phyloP scores from a whole-genome alignment of 1,139 yeast genomes.

The Saccharomyces hybrid region DNA sequence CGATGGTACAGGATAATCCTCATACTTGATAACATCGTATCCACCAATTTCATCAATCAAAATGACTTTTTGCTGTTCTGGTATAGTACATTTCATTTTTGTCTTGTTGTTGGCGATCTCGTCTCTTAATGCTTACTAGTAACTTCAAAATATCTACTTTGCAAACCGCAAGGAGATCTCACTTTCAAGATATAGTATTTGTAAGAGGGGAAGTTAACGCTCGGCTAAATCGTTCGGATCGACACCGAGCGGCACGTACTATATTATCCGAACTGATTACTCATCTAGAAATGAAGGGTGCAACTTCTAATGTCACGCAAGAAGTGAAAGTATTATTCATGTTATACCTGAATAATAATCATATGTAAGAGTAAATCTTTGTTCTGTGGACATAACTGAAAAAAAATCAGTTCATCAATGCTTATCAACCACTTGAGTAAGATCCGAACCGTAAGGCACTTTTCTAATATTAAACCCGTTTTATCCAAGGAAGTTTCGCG shows the following conservation, averaged over 20 bases:
- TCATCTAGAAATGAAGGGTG: neutral
- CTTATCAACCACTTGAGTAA: neutral
- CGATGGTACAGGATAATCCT: slow-evolving; percentile 51
- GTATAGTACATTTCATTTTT: slow-evolving; percentile 31
- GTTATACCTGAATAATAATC: neutral
- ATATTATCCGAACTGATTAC: neutral
- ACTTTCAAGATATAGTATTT: neutral
- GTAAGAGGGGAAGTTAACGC: neutral
- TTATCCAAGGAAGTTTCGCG: slow-evolving; percentile 16
- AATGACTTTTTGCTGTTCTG: slow-evolving; percentile 52
- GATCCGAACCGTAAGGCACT: neutral
- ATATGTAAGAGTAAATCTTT: neutral
- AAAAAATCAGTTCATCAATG: neutral
- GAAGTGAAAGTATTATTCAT: neutral
- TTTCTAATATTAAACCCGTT: neutral
- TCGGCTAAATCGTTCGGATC: neutral
- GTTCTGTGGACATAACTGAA: neutral
- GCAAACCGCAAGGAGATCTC: neutral
- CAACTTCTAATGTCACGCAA: neutral
- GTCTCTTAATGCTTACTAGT: no score
- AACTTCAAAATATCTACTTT: no score
- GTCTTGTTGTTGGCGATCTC: no score
- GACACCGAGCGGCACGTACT: neutral
- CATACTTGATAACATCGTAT: slow-evolving; percentile 46
- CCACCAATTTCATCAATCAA: slow-evolving; percentile 48